Evolutionary conservation across 179 eudicot genomes (phyloP), one percentile per base, ranked within the genome.

Genomic region (Spergularia azorica): DNA sequence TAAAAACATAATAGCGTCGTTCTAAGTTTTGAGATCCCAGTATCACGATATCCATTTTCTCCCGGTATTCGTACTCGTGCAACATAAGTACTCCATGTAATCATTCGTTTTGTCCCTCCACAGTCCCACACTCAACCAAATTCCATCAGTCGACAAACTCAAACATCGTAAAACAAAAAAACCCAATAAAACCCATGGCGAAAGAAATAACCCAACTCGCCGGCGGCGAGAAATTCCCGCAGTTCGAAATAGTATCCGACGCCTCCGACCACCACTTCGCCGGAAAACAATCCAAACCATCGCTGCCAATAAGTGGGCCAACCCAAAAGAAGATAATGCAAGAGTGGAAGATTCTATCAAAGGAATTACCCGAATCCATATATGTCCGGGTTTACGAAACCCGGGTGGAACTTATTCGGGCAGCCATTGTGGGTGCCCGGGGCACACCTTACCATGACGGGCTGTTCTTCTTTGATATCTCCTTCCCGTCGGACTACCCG

Each of bases 391-490:
- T 68, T 41, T 92, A 88, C 75, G 97, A 94, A 76, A 60, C 76
- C 17, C 82, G 92, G 17, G 86, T 90, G 1, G 90, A 93, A 52
- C 87, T 95, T 13, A 74, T 95, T 6, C 83, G 97, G 60, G 96
- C 96, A 4, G 97, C 86, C 32, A 91, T 93, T 38, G 74, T 90
- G 18, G 97, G 96, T 12, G 85, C 96, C 71, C 67, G 81, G 0
- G 98, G 95, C 1, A 95, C 98, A 0, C 97, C 97, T 1, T 95
- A 95, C 77, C 93, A 90, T 66, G 94, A 91, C 16, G 92, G 91
- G 3, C 83, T 92, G 6, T 92, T 94, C 85, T 90, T 92, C 74
- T 94, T 94, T 75, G 95, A 92, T 77, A 61, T 92, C 39, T 48
- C 58, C 55, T 77, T 94, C 55, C 97, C 97, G 1, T 32, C 84